Percentiles rank a stretch among this genome's conserved stretches.
phyloP scores from a whole-genome alignment of 495 filamentous ascomycete species.

The Xylaria curta region DNA sequence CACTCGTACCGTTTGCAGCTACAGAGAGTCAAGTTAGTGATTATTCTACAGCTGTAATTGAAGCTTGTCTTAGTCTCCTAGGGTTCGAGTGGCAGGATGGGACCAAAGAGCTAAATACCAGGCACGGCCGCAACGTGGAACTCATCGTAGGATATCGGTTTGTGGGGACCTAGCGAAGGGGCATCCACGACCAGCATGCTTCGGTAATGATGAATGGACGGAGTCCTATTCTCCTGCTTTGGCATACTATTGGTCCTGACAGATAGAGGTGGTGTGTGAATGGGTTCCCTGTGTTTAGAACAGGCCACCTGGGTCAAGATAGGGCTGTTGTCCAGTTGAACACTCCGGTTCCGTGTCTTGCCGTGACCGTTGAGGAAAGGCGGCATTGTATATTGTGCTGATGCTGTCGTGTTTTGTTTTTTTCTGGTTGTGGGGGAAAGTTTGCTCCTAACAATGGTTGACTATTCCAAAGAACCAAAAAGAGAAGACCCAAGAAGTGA shows the following conservation, averaged over 20 bases:
- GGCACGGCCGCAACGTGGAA: conserved; percentile 46
- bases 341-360: conserved; percentile 51
- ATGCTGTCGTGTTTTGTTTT: conserved; percentile 24
- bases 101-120: conserved; percentile 47
- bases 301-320: conserved; percentile 37
- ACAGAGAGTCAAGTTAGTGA: conserved; percentile 41
- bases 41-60: neutral
- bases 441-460: conserved; percentile 40
- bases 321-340: conserved; percentile 49
- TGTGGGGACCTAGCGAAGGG: conserved; percentile 52
- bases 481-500: conserved; percentile 48
- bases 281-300: conserved; percentile 32
- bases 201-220: conserved; percentile 49
- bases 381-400: conserved; percentile 40
- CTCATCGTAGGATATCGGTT: conserved; percentile 55
- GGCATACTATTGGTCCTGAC: conserved; percentile 46
- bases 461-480: conserved; percentile 47
- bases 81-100: conserved; percentile 34
- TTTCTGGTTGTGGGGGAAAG: conserved; percentile 30
- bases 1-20: conserved; percentile 66
- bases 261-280: conserved; percentile 35
- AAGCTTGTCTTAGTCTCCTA: conserved; percentile 23
- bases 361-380: conserved; percentile 51
- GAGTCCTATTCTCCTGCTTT: conserved; percentile 41
- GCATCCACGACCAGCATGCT: conserved; percentile 59